A percentile compares a stretch with the other conserved stretches of the same genome.
phyloP scores from a whole-genome alignment of 352 stramenopile genomes.

The Pythium rhizo-oryzae region DNA sequence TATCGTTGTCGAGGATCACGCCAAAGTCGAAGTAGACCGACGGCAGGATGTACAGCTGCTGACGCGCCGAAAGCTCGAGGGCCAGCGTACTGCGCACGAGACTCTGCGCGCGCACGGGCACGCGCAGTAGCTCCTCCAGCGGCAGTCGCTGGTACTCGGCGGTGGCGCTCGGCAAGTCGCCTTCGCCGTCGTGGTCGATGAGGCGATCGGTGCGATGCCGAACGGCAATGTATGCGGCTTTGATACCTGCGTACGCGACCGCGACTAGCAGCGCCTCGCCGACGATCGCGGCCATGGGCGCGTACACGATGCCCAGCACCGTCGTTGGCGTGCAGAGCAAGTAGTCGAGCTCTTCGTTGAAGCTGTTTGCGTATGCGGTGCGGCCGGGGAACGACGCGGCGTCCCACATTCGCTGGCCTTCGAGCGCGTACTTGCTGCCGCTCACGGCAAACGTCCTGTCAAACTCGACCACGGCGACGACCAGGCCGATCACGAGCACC shows the following conservation, averaged over 20 bases:
- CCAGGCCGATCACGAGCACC: conserved; percentile 35
- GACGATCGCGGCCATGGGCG: conserved; percentile 40
- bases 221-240: conserved; percentile 17
- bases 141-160: conserved; percentile 44
- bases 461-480: conserved; percentile 35
- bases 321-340: conserved; percentile 34
- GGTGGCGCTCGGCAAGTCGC: background rate
- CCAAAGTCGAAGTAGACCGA: conserved; percentile 66
- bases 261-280: conserved; percentile 33
- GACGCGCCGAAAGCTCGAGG: conserved; percentile 38
- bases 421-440: conserved; percentile 37
- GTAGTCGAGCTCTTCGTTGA: conserved; percentile 53
- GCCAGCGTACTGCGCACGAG: conserved; percentile 43
- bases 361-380: conserved; percentile 46
- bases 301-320: conserved; percentile 36
- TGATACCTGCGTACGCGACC: conserved; percentile 26
- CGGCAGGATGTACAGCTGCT: conserved; percentile 48
- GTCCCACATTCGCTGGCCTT: conserved; percentile 44
- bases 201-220: conserved; percentile 6
- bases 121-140: conserved; percentile 52
- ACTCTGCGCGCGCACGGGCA: conserved; percentile 50
- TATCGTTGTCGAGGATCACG: conserved; percentile 45
- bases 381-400: conserved; percentile 33
- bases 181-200: conserved; percentile 11
- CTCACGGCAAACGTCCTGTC: conserved; percentile 33